Percentiles rank a stretch among this genome's conserved stretches.
phyloP scores from a whole-genome alignment of 352 stramenopile species.

The Globisporangium barbulae region DNA sequence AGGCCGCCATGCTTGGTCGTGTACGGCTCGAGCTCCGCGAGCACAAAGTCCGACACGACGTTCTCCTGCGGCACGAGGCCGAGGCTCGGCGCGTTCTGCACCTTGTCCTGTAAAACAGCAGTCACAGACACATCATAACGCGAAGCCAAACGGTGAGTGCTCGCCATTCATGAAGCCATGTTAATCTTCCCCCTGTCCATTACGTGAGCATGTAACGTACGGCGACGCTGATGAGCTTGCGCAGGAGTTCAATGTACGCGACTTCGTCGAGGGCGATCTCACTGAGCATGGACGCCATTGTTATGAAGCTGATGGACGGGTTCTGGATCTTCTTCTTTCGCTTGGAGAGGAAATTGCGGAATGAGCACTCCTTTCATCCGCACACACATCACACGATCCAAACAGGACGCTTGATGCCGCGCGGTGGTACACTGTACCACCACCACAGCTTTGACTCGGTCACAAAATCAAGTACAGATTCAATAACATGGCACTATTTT shows the following conservation, averaged over 20 bases:
- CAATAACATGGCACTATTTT: neutral
- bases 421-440: neutral
- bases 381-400: conserved; percentile 4
- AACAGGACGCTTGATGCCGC: neutral
- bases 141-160: neutral
- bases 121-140: neutral
- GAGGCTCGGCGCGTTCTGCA: conserved; percentile 62
- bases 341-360: conserved; percentile 10
- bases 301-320: too few relatives aligned
- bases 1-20: conserved; percentile 61
- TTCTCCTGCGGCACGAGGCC: conserved; percentile 85
- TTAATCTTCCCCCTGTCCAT: neutral
- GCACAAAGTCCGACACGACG: conserved; percentile 85
- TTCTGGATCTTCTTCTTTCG: neutral
- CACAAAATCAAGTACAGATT: neutral
- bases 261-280: conserved; percentile 61
- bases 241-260: conserved; percentile 78
- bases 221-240: conserved; percentile 81
- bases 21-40: conserved; percentile 81
- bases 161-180: neutral
- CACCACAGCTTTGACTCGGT: neutral
- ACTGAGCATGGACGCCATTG: conserved; percentile 32
- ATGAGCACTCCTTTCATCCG: conserved; percentile 4
- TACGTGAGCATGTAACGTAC: conserved; percentile 31
- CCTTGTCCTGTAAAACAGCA: conserved; percentile 38